These are phyloP conservation scores for Candida andamanensis DNA, from an alignment of 805 yeast species.

Conservation along the genomic window DNA sequence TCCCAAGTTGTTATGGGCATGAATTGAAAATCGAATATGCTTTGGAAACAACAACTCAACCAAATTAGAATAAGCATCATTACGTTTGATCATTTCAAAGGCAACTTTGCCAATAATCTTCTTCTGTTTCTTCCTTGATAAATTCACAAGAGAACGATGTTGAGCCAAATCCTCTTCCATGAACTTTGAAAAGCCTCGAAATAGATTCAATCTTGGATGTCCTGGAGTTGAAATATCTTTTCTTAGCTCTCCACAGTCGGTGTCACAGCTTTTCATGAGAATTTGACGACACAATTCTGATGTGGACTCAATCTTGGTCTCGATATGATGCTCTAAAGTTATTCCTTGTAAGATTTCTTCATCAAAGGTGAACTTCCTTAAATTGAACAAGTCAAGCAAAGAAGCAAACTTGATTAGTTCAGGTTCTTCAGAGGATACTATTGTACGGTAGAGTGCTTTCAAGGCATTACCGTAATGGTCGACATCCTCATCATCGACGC, in stretches of 20 bases:
- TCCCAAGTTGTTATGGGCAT: constrained; percentile 55
- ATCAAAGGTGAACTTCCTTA: constrained; percentile 13
- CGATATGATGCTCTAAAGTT: constrained; percentile 25
- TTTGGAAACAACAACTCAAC: constrained; percentile 57
- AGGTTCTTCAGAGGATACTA: neutral
- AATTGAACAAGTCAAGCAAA: constrained; percentile 30
- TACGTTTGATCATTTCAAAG: constrained; percentile 59
- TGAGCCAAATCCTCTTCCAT: constrained; percentile 54
- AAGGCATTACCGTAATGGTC: constrained; percentile 43
- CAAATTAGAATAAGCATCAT: constrained; percentile 60
- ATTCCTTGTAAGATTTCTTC: constrained; percentile 15
- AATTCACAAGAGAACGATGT: constrained; percentile 31
- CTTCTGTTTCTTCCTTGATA: constrained; percentile 46
- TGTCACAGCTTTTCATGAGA: constrained; percentile 33
- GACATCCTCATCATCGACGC: constrained; percentile 53
- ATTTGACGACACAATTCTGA: constrained; percentile 35
- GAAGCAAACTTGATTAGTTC: constrained; percentile 26
- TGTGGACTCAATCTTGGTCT: constrained; percentile 26
- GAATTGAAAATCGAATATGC: constrained; percentile 56
- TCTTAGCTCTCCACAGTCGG: constrained; percentile 30
- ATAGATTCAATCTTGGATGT: constrained; percentile 50
- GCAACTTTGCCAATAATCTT: constrained; percentile 50
- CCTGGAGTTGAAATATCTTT: constrained; percentile 29
- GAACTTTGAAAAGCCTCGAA: constrained; percentile 54
- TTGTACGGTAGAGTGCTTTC: constrained; percentile 33